Base-by-base conservation (phyloP, 306 rosid species). In the Prunus davidiana region DNA sequence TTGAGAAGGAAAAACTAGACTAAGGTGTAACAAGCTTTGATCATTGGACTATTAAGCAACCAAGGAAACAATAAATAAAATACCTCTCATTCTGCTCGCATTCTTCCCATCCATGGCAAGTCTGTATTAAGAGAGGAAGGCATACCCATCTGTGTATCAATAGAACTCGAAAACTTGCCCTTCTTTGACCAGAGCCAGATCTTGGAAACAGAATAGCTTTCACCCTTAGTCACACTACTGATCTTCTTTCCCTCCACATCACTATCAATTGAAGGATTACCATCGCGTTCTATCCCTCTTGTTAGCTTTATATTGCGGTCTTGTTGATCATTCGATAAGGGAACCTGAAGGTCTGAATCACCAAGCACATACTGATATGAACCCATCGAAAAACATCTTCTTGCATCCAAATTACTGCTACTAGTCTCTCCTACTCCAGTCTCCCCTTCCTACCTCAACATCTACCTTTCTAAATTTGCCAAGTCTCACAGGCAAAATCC, bases 141-240 rank as follows among this genome's bases (percentile, higher is more conserved):
- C 88, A 90, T 81, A 56, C 89, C 91, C 54, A 77, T 68, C 50
- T 88, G 91, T 74, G 86, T 68, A 56, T 87, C 96, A 6, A 81
- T 80, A 72, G 97, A 86, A 70, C 81, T 77, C 12, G 86, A 77
- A 69, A 76, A 89, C 70, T 82, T 94, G 4, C 96, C 97, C 79
- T 92, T 94, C 82, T 91, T 92, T 12, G 92, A 87, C 98, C 98
- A 94, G 54, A 85, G 86, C 98, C 98, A 94, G 88, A 94, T 94
- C 84, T 94, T 94, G 20, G 98, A 94, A 77, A 92, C 90, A 12
- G 98, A 94, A 79, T 86, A 94, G 84, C 98, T 94, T 82, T 94
- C 98, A 27, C 97, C 98, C 88, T 86, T 94, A 75, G 83, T 81
- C 58, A 90, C 97, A 84, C 90, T 88, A 55, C 85, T 77, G 69